Evolutionary conservation across 345 rosid genomes (phyloP).

Genomic region (Aquilaria yunnanensis): DNA sequence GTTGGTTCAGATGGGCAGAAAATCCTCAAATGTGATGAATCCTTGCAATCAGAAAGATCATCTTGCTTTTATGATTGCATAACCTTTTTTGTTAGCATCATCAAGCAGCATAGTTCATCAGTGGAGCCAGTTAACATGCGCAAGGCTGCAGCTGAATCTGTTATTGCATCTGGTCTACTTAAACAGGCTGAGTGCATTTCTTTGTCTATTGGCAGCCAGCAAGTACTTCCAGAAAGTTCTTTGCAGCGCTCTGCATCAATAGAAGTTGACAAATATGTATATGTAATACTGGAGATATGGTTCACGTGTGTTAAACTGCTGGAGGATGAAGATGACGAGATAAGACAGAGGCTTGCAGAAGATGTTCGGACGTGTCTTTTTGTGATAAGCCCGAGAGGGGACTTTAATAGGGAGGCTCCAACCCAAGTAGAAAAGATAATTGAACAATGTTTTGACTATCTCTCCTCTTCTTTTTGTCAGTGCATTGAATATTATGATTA

Average conservation of each 20-base stretch:
- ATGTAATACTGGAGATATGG: slow-evolving; percentile 63
- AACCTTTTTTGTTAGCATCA: slow-evolving; percentile 43
- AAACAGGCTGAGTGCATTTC: slow-evolving; percentile 72
- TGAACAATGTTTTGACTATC: slow-evolving; percentile 60
- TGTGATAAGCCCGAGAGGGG: slow-evolving; percentile 14
- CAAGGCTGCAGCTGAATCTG: slow-evolving; percentile 73
- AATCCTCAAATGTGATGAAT: slow-evolving; percentile 12
- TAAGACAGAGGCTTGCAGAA: slow-evolving; percentile 58
- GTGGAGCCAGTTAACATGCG: slow-evolving; percentile 82
- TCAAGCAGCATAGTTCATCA: slow-evolving; percentile 64
- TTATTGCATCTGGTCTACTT: slow-evolving; percentile 77
- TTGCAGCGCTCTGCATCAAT: slow-evolving; percentile 22
- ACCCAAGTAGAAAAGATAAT: slow-evolving; percentile 86
- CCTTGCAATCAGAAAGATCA: slow-evolving; percentile 25
- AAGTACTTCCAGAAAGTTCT: slow-evolving; percentile 22
- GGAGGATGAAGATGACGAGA: slow-evolving; percentile 91
- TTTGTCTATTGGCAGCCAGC: slow-evolving; percentile 33
- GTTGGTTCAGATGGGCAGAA: slow-evolving; percentile 14
- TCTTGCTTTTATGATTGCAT: slow-evolving; percentile 40
- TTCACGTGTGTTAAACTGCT: slow-evolving; percentile 68
- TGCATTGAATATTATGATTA: slow-evolving; percentile 62
- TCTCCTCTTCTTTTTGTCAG: slow-evolving; percentile 65
- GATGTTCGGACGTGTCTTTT: slow-evolving; percentile 61
- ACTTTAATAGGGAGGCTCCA: slow-evolving; percentile 34
- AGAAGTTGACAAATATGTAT: slow-evolving; percentile 39